Evolutionary conservation across 2,329 filamentous ascomycete species (phyloP), one percentile per base, ranked within the genome.

Genomic region (Shiraia sp.): DNA sequence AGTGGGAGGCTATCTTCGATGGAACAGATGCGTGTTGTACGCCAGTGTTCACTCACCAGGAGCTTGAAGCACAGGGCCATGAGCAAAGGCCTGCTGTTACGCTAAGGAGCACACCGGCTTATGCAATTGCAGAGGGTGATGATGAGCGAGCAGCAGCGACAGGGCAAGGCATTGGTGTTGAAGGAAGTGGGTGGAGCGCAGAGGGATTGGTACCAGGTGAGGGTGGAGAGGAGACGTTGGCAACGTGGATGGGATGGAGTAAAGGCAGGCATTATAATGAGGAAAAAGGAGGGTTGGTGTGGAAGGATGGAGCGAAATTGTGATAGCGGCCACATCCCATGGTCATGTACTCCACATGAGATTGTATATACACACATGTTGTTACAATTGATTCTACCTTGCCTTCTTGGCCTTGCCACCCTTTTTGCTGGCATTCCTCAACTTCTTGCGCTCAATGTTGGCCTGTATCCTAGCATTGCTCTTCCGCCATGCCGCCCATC

Each of bases 1-100:
- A 95, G 65, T 97, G 92, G 92, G 92, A 96, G 70, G 65, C 47
- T 3, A 74, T 95, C 5, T 97, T 96, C 65, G 88, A 95, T 65
- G 88, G 87, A 9, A 93, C 88, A 0, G 92, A 97, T 71, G 92
- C 92, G 1, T 97, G 92, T 68, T 90, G 87, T 50, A 90, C 88
- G n/a, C 92, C 92, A 0, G 88, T 97, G 1, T 73, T 96, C 29
- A 84, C 83, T 24, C 88, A 90, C 52, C 61, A 55, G 0, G 90
- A 96, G 70, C 74, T 96, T 30, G 81, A 89, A 59, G 51, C 65
- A n/a, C 71, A 66, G 14, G 78, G 77, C 0, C 83, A 85, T 32
- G 86, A 90, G 52, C 86, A 89, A 71, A 71, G 88, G 47, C 87
- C 87, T 1, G 71, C 79, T 1, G 86, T 91, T 8, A 83, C 82